Base-by-base conservation (phyloP, 1,139 yeast species). In the Barnettozyma hawaiiensis region DNA sequence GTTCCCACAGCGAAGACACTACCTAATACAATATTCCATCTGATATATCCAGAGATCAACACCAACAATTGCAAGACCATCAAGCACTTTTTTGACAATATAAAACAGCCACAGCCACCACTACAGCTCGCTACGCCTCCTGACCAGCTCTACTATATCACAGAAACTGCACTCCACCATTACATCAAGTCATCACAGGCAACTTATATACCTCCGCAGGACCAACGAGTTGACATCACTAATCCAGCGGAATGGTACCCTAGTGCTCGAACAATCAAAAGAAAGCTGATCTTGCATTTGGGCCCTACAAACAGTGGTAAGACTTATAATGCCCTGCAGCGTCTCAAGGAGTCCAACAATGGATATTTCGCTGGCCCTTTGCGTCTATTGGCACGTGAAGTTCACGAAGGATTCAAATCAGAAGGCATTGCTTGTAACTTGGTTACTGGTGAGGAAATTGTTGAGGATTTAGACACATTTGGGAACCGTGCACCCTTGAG, bases 251-350 rank as follows among this genome's bases (percentile, higher is more conserved):
- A 82, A 59, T 85, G 96, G 94, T 92, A 73, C 55, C 96, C 98
- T 0, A 78, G 73, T 39, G 95, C 98, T 0, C 70, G 98, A 35
- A 77, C 81, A 49, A 70, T 89, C 69, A 81, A 78, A 50, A 70
- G 99, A 33, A 82, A 83, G 45, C 73, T 92, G 36, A 73, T 82
- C 18, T 75, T 94, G 78, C 99, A 92, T 61, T 87, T 92, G 16
- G 99, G 99, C 0, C 98, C 99, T 0, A 92, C 99, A 0, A 92
- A 92, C 60, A 81, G 94, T 53, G 99, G 99, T n/a, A 92, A 92
- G 58, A 92, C 98, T 0, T 85, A 85, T 58, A 75, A 77, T 39
- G 96, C 97, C 0, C 66, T 92, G 35, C 73, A 83, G 55, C 73
- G 78, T 43, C 69, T 92, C 36, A 78, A 79, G 51, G 55, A 63